These are phyloP conservation scores for Trichoderma erinaceum DNA, from an alignment of 495 filamentous ascomycete genomes.

Conservation along the genomic window DNA sequence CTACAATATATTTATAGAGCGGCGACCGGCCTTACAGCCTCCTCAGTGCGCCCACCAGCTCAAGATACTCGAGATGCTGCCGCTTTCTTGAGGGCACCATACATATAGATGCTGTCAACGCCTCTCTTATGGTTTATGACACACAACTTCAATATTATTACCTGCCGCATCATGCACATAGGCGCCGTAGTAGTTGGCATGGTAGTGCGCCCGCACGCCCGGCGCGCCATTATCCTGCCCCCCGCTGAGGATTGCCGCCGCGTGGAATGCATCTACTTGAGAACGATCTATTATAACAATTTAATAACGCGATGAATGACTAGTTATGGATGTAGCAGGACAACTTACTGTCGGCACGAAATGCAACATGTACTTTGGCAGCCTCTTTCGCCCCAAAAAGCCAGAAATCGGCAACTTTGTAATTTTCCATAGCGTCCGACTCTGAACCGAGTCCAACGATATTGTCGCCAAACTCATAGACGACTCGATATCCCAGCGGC, in stretches of 20 bases:
- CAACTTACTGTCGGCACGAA: constrained; percentile 20
- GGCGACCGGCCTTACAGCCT: neutral
- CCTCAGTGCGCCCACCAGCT: no score
- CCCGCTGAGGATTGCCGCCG: constrained; percentile 34
- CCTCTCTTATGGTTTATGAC: constrained; percentile 16
- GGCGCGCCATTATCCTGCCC: constrained; percentile 37
- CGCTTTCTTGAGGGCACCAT: neutral
- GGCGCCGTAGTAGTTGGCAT: constrained; percentile 36
- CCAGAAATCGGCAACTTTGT: constrained; percentile 23
- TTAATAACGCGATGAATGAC: neutral
- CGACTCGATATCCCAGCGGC: constrained; percentile 30
- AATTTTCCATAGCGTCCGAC: constrained; percentile 16
- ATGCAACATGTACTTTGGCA: constrained; percentile 23
- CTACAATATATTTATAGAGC: no score
- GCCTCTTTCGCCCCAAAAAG: constrained; percentile 18
- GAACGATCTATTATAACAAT: constrained; percentile 25
- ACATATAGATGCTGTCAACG: neutral
- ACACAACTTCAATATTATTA: constrained; percentile 42
- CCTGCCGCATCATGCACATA: constrained; percentile 38
- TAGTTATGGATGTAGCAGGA: neutral
- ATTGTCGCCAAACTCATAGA: constrained; percentile 21
- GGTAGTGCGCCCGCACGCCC: constrained; percentile 32
- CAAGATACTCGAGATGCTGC: no score
- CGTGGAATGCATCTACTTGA: constrained; percentile 36
- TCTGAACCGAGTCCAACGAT: constrained; percentile 18